These are phyloP conservation scores for Geum urbanum DNA, from an alignment of 306 rosid species.

Conservation along the genomic window DNA sequence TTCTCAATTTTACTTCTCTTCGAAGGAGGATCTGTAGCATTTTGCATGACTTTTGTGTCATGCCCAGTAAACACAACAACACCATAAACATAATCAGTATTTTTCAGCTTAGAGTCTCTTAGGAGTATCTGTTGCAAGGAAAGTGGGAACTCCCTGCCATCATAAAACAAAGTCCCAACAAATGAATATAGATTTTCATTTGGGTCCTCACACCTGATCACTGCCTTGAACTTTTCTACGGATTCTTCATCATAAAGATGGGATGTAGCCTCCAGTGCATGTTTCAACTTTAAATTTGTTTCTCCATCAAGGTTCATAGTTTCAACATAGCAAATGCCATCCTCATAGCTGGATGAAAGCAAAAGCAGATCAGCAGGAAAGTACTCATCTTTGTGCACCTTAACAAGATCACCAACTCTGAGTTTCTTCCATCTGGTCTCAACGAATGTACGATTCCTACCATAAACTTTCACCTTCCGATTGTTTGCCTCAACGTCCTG, in stretches of 20 bases:
- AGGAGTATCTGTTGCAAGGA: constrained; percentile 73
- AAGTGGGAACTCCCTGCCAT: constrained; percentile 46
- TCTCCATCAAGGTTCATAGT: constrained; percentile 96
- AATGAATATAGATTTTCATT: constrained; percentile 81
- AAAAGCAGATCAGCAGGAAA: constrained; percentile 86
- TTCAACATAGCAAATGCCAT: constrained; percentile 83
- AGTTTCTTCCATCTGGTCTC: constrained; percentile 82
- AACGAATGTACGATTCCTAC: constrained; percentile 39
- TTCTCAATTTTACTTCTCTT: constrained; percentile 87
- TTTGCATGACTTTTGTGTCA: constrained; percentile 91
- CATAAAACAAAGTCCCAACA: constrained; percentile 54
- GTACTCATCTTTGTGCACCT: constrained; percentile 69
- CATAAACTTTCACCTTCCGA: constrained; percentile 52
- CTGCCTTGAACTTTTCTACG: constrained; percentile 45
- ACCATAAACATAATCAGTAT: constrained; percentile 67
- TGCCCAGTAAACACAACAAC: constrained; percentile 79
- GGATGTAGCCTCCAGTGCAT: constrained; percentile 55
- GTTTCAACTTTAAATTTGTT: constrained; percentile 84
- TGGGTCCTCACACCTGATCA: constrained; percentile 82
- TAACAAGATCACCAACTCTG: constrained; percentile 76
- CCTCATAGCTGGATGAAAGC: constrained; percentile 73
- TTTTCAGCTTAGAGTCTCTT: constrained; percentile 85
- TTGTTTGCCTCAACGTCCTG: constrained; percentile 84
- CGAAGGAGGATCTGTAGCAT: constrained; percentile 78
- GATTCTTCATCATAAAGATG: constrained; percentile 51